Evolutionary conservation across 2,329 filamentous ascomycete species (phyloP), one percentile per base, ranked within the genome.

Genomic region (Talaromyces piceae): DNA sequence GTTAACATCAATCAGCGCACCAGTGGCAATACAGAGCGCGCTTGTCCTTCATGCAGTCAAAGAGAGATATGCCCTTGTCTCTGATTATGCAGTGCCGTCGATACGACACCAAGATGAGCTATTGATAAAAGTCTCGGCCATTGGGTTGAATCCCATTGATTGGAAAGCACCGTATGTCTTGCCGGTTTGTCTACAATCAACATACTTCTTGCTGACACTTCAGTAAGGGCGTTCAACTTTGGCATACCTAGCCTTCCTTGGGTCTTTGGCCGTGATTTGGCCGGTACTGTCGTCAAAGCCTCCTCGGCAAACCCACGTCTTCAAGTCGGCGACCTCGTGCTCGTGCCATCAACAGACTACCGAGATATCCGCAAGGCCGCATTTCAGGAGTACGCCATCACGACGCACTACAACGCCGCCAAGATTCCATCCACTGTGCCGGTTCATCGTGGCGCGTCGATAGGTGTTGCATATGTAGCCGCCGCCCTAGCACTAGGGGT

Each of bases 141-240:
- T 88, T 58, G 86, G 86, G 0, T 68, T 90, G 31, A 90, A 90
- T 59, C 87, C 87, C 0, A 86, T 90, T 50, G 87, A 88, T 63
- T 87, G 82, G 82, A 87, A 87, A 70, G 78, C 81, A 53, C 82
- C 84, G 83, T 86, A 70, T 58, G 80, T 73, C 20, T 16, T 13
- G 11, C 33, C 7, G 16, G 7, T 4, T 37, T 18, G 6, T 4
- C 2, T 31, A 31, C 11, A n/a, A 31, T 12, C 33, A 31, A 13
- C 6, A 25, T 8, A 12, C 9, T 45, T n/a, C 33, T 30, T 49
- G 8, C 27, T 6, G 6, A 27, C 13, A 11, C 3, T 20, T 43
- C 11, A 47, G 25, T 30, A 28, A 86, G 83, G 9, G 85, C 86
- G 59, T 88, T 79, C 61, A 83, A 82, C 55, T 88, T 87, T 61